Conservation (phyloP, 2,329 filamentous ascomycete genomes). For the Alternaria sp. region DNA sequence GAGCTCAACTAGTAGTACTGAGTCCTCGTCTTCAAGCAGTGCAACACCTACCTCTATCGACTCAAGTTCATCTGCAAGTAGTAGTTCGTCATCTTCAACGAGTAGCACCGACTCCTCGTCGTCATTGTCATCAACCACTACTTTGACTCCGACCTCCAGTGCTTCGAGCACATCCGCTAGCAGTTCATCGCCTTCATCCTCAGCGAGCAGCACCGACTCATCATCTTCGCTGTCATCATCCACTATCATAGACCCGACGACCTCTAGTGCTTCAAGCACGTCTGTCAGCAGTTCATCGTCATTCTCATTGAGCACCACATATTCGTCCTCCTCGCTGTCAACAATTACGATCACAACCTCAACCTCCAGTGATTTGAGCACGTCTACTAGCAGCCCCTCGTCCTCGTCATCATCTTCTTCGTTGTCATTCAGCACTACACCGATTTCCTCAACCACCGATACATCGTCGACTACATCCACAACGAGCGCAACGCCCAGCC, state of each 20-base stretch:
- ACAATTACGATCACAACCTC: not conserved
- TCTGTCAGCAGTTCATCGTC: not conserved
- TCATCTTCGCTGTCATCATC: not conserved
- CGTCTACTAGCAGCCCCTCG: not conserved
- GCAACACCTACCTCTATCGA: not conserved
- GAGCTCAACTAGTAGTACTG: not conserved
- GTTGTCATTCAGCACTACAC: not conserved
- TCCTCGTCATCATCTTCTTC: not conserved
- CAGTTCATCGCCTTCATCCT: not conserved
- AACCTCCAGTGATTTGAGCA: not conserved
- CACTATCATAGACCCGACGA: not conserved
- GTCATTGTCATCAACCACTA: not conserved
- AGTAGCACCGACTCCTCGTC: not conserved
- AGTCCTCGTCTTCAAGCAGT: not conserved
- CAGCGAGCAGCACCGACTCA: not conserved
- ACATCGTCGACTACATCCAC: not conserved
- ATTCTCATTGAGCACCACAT: constrained; percentile 1
- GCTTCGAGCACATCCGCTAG: not conserved
- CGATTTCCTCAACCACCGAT: constrained; percentile 1
- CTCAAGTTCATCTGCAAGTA: not conserved
- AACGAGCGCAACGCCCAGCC: constrained; percentile 3
- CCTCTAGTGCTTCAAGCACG: not conserved
- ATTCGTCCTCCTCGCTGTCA: not conserved
- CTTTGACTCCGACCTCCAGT: not conserved
- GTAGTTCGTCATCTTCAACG: not conserved